A percentile compares a stretch with the other conserved stretches of the same genome.
phyloP scores from a whole-genome alignment of 2,329 filamentous ascomycete genomes.

The Tricladium varicosporioides region DNA sequence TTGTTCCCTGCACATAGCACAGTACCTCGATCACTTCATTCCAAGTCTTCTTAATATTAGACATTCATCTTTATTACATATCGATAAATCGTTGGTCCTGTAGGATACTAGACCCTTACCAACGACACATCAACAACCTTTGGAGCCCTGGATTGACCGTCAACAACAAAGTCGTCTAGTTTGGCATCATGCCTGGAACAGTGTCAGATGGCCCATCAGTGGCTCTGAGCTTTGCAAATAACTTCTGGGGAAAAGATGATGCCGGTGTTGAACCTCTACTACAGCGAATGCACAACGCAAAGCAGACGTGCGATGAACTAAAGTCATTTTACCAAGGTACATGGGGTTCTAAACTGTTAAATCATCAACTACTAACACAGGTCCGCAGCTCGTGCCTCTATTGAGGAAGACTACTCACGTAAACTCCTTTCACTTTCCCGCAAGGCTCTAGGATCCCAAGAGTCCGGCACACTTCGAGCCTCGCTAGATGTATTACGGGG shows the following conservation, averaged over 20 bases:
- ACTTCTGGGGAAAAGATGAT: slow-evolving; percentile 99
- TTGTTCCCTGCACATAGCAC: slow-evolving; percentile 12
- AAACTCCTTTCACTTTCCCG: slow-evolving; percentile 83
- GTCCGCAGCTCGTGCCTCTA: slow-evolving; percentile 72
- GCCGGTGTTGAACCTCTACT: slow-evolving; percentile 89
- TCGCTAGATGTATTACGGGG: slow-evolving; percentile 86
- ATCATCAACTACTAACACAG: slow-evolving; percentile 2
- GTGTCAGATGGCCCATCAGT: slow-evolving; percentile 36
- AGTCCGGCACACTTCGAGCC: slow-evolving; percentile 76
- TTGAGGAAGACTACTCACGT: slow-evolving; percentile 94
- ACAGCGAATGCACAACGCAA: slow-evolving; percentile 91
- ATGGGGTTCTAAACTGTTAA: slow-evolving; percentile 22
- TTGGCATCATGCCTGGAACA: slow-evolving; percentile 32
- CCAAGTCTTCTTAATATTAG: slow-evolving; percentile 8
- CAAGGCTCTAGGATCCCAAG: slow-evolving; percentile 85
- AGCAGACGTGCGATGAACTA: slow-evolving; percentile 91
- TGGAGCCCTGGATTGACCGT: background rate
- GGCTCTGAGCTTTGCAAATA: slow-evolving; percentile 72
- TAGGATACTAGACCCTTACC: background rate
- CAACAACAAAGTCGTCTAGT: slow-evolving; percentile 5
- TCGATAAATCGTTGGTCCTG: background rate
- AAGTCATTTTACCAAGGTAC: slow-evolving; percentile 84
- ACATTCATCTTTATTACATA: background rate
- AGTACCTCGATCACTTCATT: slow-evolving; percentile 8
- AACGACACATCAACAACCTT: background rate